Conservation (phyloP, 192 early-diverging fungal species). For the Gamsiella multidivaricata region DNA sequence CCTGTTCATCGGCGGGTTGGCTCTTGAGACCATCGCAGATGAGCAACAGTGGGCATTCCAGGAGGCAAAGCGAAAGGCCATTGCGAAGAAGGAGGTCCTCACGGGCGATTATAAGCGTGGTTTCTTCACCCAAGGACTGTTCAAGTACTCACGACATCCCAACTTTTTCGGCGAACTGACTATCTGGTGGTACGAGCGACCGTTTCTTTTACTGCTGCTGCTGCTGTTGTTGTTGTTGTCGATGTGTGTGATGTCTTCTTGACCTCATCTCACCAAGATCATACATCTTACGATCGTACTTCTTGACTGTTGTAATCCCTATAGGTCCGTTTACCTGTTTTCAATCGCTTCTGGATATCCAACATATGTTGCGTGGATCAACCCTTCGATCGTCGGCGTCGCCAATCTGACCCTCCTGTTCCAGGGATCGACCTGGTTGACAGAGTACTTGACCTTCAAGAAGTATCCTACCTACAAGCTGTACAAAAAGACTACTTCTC, state of each 20-base stretch:
- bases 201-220: constrained; percentile 9
- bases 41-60: constrained; percentile 86
- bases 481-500: constrained; percentile 69
- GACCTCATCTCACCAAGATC: no score
- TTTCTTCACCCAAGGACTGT: constrained; percentile 82
- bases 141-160: constrained; percentile 80
- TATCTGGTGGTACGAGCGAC: constrained; percentile 71
- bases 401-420: constrained; percentile 73
- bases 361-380: constrained; percentile 33
- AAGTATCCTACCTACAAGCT: constrained; percentile 86
- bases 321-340: constrained; percentile 67
- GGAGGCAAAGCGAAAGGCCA: constrained; percentile 60
- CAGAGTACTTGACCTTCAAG: constrained; percentile 67
- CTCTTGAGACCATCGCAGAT: constrained; percentile 78
- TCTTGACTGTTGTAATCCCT: no score
- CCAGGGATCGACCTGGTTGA: constrained; percentile 69
- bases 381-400: constrained; percentile 62
- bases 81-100: constrained; percentile 32
- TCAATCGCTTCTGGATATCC: constrained; percentile 62
- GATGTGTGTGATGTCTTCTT: no score
- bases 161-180: constrained; percentile 86
- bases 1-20: constrained; percentile 61
- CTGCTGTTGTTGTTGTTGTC: no score
- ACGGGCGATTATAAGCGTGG: constrained; percentile 66
- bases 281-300: no score